phyloP scores from a whole-genome alignment of 2,329 filamentous ascomycete genomes.

The Aureobasidium musti region DNA sequence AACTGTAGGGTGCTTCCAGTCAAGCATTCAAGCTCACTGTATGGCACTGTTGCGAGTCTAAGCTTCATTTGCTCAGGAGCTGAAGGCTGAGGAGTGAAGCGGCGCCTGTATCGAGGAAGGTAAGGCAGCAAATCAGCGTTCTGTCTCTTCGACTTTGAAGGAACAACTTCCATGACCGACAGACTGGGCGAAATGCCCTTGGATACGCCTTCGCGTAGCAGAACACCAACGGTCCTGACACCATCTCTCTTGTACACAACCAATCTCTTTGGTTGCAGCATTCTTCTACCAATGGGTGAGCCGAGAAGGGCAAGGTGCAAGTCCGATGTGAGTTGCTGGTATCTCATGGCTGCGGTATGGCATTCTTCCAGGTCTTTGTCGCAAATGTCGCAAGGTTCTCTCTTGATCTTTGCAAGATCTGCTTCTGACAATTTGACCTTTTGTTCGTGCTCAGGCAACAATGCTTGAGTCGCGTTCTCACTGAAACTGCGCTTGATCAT shows the following conservation, averaged over 20 bases:
- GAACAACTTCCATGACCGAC: slow-evolving; percentile 75
- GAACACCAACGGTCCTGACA: slow-evolving; percentile 75
- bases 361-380: slow-evolving; percentile 77
- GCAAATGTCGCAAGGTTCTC: slow-evolving; percentile 79
- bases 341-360: slow-evolving; percentile 79
- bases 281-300: slow-evolving; percentile 79
- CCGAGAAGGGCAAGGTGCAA: slow-evolving; percentile 73
- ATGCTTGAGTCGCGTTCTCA: slow-evolving; percentile 92
- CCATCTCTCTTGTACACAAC: slow-evolving; percentile 81
- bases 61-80: slow-evolving; percentile 66
- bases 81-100: slow-evolving; percentile 68
- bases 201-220: slow-evolving; percentile 73
- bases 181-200: slow-evolving; percentile 68
- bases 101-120: slow-evolving; percentile 66
- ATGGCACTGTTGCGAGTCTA: slow-evolving; percentile 67
- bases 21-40: slow-evolving; percentile 81
- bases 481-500: slow-evolving; percentile 99
- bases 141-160: slow-evolving; percentile 67
- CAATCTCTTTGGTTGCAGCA: slow-evolving; percentile 74
- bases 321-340: slow-evolving; percentile 74
- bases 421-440: slow-evolving; percentile 89
- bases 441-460: slow-evolving; percentile 93
- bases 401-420: slow-evolving; percentile 84
- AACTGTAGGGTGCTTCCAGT: slow-evolving; percentile 62
- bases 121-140: slow-evolving; percentile 87